Conservation (phyloP, 225 moss, liverwort and hornwort genomes). For the Anthoceros angustus region DNA sequence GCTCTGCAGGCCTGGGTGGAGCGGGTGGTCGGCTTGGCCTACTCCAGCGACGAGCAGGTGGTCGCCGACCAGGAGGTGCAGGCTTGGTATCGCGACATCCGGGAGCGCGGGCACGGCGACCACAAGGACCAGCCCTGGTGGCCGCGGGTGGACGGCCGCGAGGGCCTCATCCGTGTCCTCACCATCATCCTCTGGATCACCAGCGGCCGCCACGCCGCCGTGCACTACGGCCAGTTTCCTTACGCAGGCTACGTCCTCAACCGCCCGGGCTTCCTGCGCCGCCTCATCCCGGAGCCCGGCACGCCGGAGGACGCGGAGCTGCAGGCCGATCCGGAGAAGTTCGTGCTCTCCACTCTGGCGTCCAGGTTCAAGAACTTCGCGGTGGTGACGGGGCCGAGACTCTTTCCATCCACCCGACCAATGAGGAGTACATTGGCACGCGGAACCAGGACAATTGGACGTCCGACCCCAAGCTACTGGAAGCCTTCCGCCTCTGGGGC, state of each 20-base stretch:
- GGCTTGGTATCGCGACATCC: constrained; percentile 4
- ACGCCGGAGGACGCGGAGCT: constrained; percentile 12
- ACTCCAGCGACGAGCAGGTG: background rate
- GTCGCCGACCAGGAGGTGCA: background rate
- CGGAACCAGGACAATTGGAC: background rate
- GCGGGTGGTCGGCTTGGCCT: background rate
- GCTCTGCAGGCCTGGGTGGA: background rate
- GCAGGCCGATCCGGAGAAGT: constrained; percentile 14
- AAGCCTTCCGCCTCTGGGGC: background rate
- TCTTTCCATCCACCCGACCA: constrained; percentile 14
- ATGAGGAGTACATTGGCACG: constrained; percentile 22
- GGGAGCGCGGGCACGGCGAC: constrained; percentile 3
- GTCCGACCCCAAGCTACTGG: background rate
- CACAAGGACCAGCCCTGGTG: background rate
- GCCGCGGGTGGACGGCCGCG: background rate
- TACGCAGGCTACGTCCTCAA: constrained; percentile 18
- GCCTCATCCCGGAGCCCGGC: constrained; percentile 15
- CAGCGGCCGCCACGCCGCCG: constrained; percentile 13
- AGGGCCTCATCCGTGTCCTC: background rate
- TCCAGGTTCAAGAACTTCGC: background rate
- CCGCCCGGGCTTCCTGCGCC: constrained; percentile 11
- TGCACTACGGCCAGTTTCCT: constrained; percentile 26
- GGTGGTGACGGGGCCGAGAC: constrained; percentile 13
- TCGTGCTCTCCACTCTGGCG: constrained; percentile 5
- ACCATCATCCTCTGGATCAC: background rate